Base-by-base conservation (phyloP, 441 rosid species). In the Populus tomentosa region DNA sequence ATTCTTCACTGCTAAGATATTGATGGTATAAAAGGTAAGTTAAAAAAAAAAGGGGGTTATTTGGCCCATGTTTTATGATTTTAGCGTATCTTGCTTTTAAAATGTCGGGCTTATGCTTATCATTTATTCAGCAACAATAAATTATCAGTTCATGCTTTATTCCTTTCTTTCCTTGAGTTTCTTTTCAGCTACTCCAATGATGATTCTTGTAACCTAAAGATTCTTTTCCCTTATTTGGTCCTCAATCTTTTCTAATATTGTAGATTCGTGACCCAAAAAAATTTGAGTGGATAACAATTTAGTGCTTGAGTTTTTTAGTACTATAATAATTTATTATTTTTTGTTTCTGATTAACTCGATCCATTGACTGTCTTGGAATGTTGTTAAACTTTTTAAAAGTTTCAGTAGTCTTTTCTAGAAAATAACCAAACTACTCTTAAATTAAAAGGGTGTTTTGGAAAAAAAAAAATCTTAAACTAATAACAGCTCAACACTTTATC, bases 41-140 rank as follows among this genome's bases (percentile, higher is more conserved):
- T 36, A 30, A 4, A 61, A 40, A 30, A 28, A 63, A 11, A 68
- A 24, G 26, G 26, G 42, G 26, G 30, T 66, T 28, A 32, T 76
- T 80, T 56, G 23, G 74, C 71, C 75, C 68, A 40, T 73, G n/a
- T 28, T 72, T 42, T 70, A 69, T 76, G 70, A 40, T 71, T 74
- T 53, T 73, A 69, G 71, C 74, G 67, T 73, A 61, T 35, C 30
- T 56, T 10, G 61, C 67, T 33, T 78, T 73, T 73, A 50, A 11
- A 74, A 42, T 82, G 84, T 80, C 85, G 82, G 85, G 80, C 80
- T 77, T 78, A 65, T 80, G 84, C 87, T 40, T 26, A 42, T 82
- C 82, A 75, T 83, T 77, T 71, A 42, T 40, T 79, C 30, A 67
- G 67, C 69, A 78, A 68, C 64, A 68, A 73, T 24, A 69, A 2